phyloP scores from a whole-genome alignment of 768 basidiomycete species.

The Boletus sp. region DNA sequence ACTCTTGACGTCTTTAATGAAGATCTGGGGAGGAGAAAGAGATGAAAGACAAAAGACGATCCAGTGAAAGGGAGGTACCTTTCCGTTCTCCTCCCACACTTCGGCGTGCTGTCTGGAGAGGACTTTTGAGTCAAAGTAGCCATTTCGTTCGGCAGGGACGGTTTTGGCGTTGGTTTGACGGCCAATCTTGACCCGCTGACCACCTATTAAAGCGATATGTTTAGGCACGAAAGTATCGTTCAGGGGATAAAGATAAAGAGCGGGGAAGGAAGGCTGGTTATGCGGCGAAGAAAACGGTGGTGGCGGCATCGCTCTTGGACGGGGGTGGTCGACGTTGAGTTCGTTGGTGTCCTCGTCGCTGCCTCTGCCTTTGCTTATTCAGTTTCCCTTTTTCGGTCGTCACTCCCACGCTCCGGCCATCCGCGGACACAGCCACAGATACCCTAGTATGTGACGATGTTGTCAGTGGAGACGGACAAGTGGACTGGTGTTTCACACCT shows the following conservation, averaged over 20 bases:
- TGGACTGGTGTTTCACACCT: background rate
- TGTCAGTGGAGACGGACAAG: background rate
- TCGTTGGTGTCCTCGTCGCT: conserved; percentile 11
- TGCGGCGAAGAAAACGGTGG: conserved; percentile 32
- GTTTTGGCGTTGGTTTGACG: conserved; percentile 96
- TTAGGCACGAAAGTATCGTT: conserved; percentile 95
- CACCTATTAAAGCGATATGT: conserved; percentile 72
- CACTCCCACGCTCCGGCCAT: conserved; percentile 12
- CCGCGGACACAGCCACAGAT: background rate
- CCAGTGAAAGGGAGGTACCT: conserved; percentile 47
- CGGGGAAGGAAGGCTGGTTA: conserved; percentile 31
- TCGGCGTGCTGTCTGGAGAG: conserved; percentile 94
- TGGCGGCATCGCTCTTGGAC: conserved; percentile 31
- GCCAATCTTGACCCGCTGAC: conserved; percentile 84
- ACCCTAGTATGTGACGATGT: background rate
- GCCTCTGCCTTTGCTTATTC: conserved; percentile 13
- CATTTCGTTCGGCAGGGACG: conserved; percentile 87
- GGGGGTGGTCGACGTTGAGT: conserved; percentile 17
- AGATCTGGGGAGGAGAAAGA: conserved; percentile 57
- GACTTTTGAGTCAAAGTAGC: conserved; percentile 96
- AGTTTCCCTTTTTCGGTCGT: background rate
- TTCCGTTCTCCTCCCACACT: conserved; percentile 91
- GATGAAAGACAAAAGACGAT: conserved; percentile 8
- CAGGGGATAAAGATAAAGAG: conserved; percentile 79
- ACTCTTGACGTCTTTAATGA: conserved; percentile 96